Evolutionary conservation across 2,329 filamentous ascomycete species (phyloP).

Genomic region (Hymenoscyphus linearis): DNA sequence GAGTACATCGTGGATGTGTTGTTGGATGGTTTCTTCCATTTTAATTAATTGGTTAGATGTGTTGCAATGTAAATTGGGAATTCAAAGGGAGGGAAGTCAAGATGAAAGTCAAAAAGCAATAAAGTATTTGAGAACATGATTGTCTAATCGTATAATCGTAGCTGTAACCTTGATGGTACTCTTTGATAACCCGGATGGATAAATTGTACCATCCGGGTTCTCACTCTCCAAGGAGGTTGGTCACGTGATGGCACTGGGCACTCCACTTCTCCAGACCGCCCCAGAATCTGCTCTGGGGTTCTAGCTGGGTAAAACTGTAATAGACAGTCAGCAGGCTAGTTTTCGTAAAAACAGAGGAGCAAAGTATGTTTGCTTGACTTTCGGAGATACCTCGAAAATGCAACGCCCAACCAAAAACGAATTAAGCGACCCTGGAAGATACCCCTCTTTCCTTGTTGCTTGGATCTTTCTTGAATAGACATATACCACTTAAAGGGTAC

Average conservation of each 20-base stretch:
- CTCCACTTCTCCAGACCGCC: no score
- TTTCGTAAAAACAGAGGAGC: no score
- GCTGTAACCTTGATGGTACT: not conserved
- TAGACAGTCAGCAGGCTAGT: no score
- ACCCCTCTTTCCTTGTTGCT: no score
- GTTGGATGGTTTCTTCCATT: conserved; percentile 10
- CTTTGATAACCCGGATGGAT: not conserved
- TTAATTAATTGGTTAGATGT: not conserved
- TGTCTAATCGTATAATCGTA: not conserved
- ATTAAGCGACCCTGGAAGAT: no score
- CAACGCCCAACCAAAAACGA: no score
- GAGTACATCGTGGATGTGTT: conserved; percentile 53
- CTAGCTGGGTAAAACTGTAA: no score
- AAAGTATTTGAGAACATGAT: not conserved
- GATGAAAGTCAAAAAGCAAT: not conserved
- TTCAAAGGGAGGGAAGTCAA: not conserved
- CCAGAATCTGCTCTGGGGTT: no score
- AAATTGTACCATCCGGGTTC: not conserved
- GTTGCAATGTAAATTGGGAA: not conserved
- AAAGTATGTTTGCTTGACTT: no score
- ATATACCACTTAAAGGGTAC: no score
- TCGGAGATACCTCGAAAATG: no score
- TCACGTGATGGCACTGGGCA: not conserved
- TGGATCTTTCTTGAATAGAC: no score
- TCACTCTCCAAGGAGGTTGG: not conserved